phyloP scores from a whole-genome alignment of 2,329 filamentous ascomycete species.

The Neospermospora avenae region DNA sequence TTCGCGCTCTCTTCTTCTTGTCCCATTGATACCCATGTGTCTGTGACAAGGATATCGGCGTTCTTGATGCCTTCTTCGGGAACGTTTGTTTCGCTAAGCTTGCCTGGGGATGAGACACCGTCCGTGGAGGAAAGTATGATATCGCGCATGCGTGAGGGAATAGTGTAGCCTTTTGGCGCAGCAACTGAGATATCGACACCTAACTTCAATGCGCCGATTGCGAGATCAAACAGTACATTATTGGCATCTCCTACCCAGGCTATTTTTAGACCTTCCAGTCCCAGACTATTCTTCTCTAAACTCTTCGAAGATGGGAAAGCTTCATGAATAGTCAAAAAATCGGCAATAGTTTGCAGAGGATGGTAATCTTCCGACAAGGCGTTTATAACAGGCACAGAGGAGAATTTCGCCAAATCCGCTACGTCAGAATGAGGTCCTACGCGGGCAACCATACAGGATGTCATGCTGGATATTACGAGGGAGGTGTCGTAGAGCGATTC shows the following conservation, averaged over 20 bases:
- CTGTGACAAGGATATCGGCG: constrained; percentile 88
- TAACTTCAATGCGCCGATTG: constrained; percentile 81
- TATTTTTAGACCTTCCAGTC: constrained; percentile 80
- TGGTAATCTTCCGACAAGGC: constrained; percentile 88
- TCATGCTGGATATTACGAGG: constrained; percentile 91
- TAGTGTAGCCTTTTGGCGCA: constrained; percentile 79
- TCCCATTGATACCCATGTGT: constrained; percentile 98
- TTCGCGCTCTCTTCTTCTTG: constrained; percentile 82
- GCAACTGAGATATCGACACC: constrained; percentile 85
- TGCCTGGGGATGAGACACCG: constrained; percentile 57
- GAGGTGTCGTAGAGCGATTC: constrained; percentile 93
- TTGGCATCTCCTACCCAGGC: constrained; percentile 97
- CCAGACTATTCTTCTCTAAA: constrained; percentile 47
- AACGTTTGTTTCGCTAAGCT: constrained; percentile 69
- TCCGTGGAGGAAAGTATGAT: constrained; percentile 65
- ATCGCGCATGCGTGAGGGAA: constrained; percentile 69
- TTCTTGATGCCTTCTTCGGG: constrained; percentile 82
- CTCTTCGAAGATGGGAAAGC: constrained; percentile 50
- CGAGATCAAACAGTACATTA: constrained; percentile 93
- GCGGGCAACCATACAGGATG: constrained; percentile 76
- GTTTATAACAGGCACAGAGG: constrained; percentile 79
- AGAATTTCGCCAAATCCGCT: constrained; percentile 65
- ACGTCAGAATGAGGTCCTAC: constrained; percentile 77
- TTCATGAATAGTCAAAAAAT: constrained; percentile 89
- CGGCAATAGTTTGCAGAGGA: constrained; percentile 89